Evolutionary conservation across 164 flowering plant genomes (phyloP), one percentile per base, ranked within the genome.

Genomic region (Macadamia tetraphylla): DNA sequence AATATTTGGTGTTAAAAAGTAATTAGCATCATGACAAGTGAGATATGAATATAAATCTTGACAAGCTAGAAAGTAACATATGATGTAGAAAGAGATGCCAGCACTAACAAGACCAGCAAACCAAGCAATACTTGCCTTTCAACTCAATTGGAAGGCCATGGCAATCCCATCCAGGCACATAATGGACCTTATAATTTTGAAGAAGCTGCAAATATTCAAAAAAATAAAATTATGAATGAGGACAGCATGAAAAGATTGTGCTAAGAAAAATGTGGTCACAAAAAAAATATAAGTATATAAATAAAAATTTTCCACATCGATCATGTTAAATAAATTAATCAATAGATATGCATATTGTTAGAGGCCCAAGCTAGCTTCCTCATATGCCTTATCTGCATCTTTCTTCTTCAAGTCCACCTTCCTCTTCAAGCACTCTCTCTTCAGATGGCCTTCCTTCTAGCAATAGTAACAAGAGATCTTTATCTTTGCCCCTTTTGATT

Each of bases 161-260:
- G 60, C 98, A 92, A 83, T 95, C 99, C 99, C 98, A 95, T 63
- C 99, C 99, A 74, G 99, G 99, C 68, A 92, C 88, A 74, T 81
- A 95, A 51, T 80, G 86, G 69, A 94, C 97, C 80, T 90, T 89
- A 74, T 73, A 87, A 69, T 89, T 87, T 77, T 89, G 98, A 78
- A 92, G 97, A 78, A 95, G 96, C 99, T 94, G 90, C 69, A 70
- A 56, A 29, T 71, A 46, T 46, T 46, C 13, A 46, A 46, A 46
- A 8, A 8, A 46, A 43, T 43, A 43, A 9, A 43, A 23, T 23
- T 23, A 43, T 43, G 15, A 30, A 40, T 42, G n/a, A 68, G 58
- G 52, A 63, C 29, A 32, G 17, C 6, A 66, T 35, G 48, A 18
- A 53, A 65, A 52, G 40, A 30, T 51, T 11, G 15, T 12, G 49